Base-by-base conservation (phyloP, 257 asterid species). In the Primulina huaijiensis region DNA sequence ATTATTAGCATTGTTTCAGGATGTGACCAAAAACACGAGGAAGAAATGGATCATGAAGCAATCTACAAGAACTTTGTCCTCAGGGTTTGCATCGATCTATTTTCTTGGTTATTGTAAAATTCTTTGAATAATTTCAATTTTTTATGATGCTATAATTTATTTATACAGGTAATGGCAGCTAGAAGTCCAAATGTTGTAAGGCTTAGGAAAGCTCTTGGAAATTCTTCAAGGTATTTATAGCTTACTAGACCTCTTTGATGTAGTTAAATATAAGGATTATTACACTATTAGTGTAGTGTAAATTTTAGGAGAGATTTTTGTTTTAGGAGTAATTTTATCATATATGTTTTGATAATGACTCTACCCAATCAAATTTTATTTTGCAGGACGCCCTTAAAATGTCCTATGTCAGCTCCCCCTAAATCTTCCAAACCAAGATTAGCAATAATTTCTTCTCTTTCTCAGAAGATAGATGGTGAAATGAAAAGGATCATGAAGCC, bases 81-180 rank as follows among this genome's bases (percentile, higher is more conserved):
- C 65, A 85, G 96, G 89, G 99, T 92, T 67, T 75, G 99, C 78
- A 19, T 58, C 61, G 20, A 60, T 20, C 58, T 20, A 3, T 74
- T 52, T 53, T 31, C 40, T 62, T 40, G 55, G 59, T 73, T n/a
- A 14, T 53, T 65, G 56, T n/a, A 25, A 63, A 29, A 66, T 71
- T 38, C 7, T 29, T 30, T 6, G n/a, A 58, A 25, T 12, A 60
- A 6, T 52, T 76, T 11, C 52, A 35, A 60, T n/a, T 17, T 35
- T 43, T 65, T 27, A 50, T 33, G 21, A 12, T 67, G 46, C 30
- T 58, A n/a, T 67, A 64, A 58, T 69, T 70, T 74, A 6, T 35
- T 66, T 61, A 4, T 61, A 27, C 86, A 94, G 99, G 99, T 88
- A 55, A 94, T 87, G 98, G 96, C 98, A 71, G 99, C 99, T 25